phyloP scores from a whole-genome alignment of 768 basidiomycete genomes.

The Tricholoma terreum region DNA sequence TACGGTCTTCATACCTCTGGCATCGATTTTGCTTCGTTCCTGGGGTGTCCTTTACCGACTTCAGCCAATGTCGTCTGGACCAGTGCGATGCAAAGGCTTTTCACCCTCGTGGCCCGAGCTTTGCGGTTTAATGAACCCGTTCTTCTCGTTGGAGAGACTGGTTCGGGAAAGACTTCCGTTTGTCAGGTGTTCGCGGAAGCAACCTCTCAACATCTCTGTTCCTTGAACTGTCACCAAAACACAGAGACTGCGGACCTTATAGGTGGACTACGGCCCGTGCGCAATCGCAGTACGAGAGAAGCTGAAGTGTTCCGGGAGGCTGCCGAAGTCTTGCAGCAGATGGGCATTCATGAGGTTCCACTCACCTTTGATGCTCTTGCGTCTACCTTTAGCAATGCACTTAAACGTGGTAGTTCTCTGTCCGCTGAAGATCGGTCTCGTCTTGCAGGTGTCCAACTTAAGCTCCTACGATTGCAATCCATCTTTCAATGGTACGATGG shows the following conservation, averaged over 20 bases:
- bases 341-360: constrained; percentile 33
- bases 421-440: constrained; percentile 26
- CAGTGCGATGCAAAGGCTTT: constrained; percentile 85
- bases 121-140: constrained; percentile 91
- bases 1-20: constrained; percentile 54
- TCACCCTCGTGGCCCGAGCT: constrained; percentile 80
- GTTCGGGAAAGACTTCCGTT: constrained; percentile 95
- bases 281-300: constrained; percentile 63
- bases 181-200: constrained; percentile 85
- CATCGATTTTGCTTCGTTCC: constrained; percentile 41
- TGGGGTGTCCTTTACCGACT: constrained; percentile 53
- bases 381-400: constrained; percentile 21
- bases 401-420: constrained; percentile 25
- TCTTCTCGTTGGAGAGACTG: constrained; percentile 94
- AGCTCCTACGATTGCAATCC: constrained; percentile 53
- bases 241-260: constrained; percentile 97
- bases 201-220: constrained; percentile 54
- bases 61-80: constrained; percentile 82
- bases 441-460: constrained; percentile 41
- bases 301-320: constrained; percentile 48
- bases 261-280: constrained; percentile 85
- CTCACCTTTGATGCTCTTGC: constrained; percentile 25
- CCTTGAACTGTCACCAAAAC: constrained; percentile 95
- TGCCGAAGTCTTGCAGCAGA: constrained; percentile 34
- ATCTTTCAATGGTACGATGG: constrained; percentile 98